phyloP scores from a whole-genome alignment of 495 filamentous ascomycete genomes.

The Podospora sp. region DNA sequence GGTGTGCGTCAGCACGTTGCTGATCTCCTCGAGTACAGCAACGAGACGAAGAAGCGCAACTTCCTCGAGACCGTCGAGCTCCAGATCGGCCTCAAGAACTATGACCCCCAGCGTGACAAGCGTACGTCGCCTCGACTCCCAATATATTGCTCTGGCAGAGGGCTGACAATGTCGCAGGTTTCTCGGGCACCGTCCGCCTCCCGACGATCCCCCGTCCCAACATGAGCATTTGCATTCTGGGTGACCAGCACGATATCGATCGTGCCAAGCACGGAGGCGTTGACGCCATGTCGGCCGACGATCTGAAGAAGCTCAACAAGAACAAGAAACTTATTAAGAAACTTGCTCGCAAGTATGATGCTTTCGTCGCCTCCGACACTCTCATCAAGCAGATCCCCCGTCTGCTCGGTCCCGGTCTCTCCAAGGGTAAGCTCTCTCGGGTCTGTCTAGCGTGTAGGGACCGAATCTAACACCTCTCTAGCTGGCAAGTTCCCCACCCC shows the following conservation, averaged over 20 bases:
- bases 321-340: conserved; percentile 99
- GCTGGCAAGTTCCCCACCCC: conserved; percentile 99
- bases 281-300: conserved; percentile 96
- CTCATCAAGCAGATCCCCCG: conserved; percentile 99
- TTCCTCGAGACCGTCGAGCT: conserved; percentile 74
- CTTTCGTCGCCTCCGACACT: conserved; percentile 92
- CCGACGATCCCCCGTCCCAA: conserved; percentile 78
- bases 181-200: conserved; percentile 97
- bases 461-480: conserved; percentile 40
- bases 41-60: conserved; percentile 98
- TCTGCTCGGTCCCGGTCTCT: conserved; percentile 97
- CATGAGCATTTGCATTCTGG: conserved; percentile 96
- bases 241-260: conserved; percentile 99
- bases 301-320: conserved; percentile 99
- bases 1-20: conserved; percentile 94
- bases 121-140: conserved; percentile 43
- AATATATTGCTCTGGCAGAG: not conserved
- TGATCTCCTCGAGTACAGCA: conserved; percentile 89
- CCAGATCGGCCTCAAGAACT: conserved; percentile 99
- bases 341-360: conserved; percentile 99
- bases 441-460: conserved; percentile 4
- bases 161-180: conserved; percentile 45
- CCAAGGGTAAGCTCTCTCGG: conserved; percentile 70
- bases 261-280: conserved; percentile 97
- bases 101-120: conserved; percentile 99